Conservation (phyloP, 2,329 filamentous ascomycete species). For the Nemania diffusa region DNA sequence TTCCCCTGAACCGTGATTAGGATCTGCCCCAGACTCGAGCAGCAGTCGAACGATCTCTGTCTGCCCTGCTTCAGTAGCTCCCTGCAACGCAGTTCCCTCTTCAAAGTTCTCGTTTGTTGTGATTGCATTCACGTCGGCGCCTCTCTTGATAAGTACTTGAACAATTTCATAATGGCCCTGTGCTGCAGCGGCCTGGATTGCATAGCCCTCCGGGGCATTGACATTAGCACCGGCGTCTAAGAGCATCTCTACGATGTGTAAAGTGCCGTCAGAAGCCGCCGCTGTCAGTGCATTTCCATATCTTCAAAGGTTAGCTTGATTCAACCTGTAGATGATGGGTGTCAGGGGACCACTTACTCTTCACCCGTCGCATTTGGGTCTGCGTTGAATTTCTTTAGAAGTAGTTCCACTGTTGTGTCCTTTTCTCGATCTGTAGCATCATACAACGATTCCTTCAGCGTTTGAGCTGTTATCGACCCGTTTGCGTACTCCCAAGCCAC, state of each 20-base stretch:
- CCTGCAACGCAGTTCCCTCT: slow-evolving; percentile 54
- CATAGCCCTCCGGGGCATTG: slow-evolving; percentile 51
- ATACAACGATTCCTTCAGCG: slow-evolving; percentile 51
- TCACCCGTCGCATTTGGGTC: slow-evolving; percentile 53
- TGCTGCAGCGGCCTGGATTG: slow-evolving; percentile 52
- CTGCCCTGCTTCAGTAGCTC: slow-evolving; percentile 51
- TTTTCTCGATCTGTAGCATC: slow-evolving; percentile 55
- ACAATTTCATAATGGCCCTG: slow-evolving; percentile 52
- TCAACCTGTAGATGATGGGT: not conserved
- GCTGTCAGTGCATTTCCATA: slow-evolving; percentile 53
- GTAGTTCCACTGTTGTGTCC: slow-evolving; percentile 50
- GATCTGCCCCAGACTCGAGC: slow-evolving; percentile 52
- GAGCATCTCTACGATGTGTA: slow-evolving; percentile 48
- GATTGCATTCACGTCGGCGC: slow-evolving; percentile 51
- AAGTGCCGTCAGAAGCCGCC: slow-evolving; percentile 53
- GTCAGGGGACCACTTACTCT: slow-evolving; percentile 46
- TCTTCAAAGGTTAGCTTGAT: slow-evolving; percentile 34
- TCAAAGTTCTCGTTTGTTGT: slow-evolving; percentile 47
- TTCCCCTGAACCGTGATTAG: slow-evolving; percentile 51
- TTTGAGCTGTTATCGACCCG: slow-evolving; percentile 48
- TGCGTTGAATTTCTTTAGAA: slow-evolving; percentile 51
- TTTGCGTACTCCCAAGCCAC: slow-evolving; percentile 53
- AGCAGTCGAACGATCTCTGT: slow-evolving; percentile 52
- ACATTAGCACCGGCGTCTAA: slow-evolving; percentile 50
- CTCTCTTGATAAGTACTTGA: slow-evolving; percentile 49